Base-by-base conservation (phyloP, 2,329 filamentous ascomycete genomes). In the Trichothecium sympodiale region DNA sequence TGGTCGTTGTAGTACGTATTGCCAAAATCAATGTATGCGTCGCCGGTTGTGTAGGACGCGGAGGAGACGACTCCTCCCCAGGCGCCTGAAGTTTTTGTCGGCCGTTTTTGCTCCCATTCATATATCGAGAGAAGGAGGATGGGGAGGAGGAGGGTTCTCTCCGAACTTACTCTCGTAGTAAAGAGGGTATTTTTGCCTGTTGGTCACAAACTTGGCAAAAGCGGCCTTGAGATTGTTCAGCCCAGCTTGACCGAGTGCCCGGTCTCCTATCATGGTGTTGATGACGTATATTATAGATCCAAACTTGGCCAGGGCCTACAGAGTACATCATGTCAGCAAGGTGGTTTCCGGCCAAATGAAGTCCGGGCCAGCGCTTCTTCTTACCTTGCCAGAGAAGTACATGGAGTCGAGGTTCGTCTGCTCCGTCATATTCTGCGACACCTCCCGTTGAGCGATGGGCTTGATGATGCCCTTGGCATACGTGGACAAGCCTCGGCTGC, bases 341-440 rank as follows among this genome's bases (percentile, higher is more conserved):
- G 2, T 14, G 56, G 55, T 36, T 47, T 18, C n/a, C n/a, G n/a
- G n/a, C n/a, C n/a, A n/a, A n/a, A n/a, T n/a, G n/a, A n/a, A n/a
- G n/a, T n/a, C n/a, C n/a, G n/a, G n/a, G n/a, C n/a, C 27, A 16
- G 3, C 17, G 17, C 8, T 9, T 3, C 26, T 5, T 25, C 55
- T 45, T 42, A 71, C 81, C 66, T 89, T 96, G 46, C 91, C 89
- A 46, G 83, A 83, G 56, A 80, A 95, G 59, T 96, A 96, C 76
- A 94, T 87, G 28, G 85, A 94, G 52, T 89, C 74, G 23, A 84
- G 64, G 43, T 91, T 74, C 5, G 77, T 75, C 50, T 91, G 80
- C 0, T 63, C 61, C 13, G 64, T 56, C 56, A 95, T 83, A 51
- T 87, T 71, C 56, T 91, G 80, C 1, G 74, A 71, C 1, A 94